A percentile compares a stretch with the other conserved stretches of the same genome.
Evolutionary conservation across 768 basidiomycete genomes (phyloP).

Genomic region (Amanita exitialis): DNA sequence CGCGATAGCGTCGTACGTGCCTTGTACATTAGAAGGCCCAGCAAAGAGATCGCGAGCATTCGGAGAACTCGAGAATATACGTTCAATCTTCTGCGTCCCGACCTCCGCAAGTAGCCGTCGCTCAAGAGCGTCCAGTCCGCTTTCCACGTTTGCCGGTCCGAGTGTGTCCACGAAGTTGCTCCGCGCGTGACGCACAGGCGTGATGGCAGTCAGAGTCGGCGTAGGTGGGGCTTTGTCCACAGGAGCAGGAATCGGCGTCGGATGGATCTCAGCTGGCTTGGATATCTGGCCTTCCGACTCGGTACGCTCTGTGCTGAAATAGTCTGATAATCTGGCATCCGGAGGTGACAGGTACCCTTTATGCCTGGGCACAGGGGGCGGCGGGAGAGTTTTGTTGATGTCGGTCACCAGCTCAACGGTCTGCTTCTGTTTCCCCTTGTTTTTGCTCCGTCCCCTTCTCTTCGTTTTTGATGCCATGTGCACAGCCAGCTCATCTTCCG

Average conservation of each 20-base stretch:
- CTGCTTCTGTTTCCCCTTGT: conserved; percentile 11
- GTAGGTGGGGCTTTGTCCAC: conserved; percentile 38
- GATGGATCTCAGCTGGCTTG: neutral
- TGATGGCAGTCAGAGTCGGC: conserved; percentile 35
- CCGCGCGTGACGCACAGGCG: conserved; percentile 11
- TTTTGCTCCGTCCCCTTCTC: conserved; percentile 12
- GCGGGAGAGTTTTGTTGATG: conserved; percentile 51
- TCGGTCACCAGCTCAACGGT: conserved; percentile 5
- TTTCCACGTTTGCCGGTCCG: conserved; percentile 21
- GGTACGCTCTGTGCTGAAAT: conserved; percentile 18
- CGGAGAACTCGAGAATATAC: conserved; percentile 17
- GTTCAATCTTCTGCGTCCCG: conserved; percentile 48
- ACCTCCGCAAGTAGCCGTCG: conserved; percentile 59
- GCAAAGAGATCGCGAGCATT: conserved; percentile 22
- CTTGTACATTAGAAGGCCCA: neutral
- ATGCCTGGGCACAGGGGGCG: conserved; percentile 40
- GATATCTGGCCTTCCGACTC: neutral
- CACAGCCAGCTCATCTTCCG: conserved; percentile 16
- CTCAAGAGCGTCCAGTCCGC: conserved; percentile 68
- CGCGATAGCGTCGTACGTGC: neutral
- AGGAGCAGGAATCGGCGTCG: conserved; percentile 8
- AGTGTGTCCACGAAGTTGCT: conserved; percentile 10
- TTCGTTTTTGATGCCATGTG: conserved; percentile 7
- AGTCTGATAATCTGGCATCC: conserved; percentile 8
- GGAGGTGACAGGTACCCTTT: neutral